Evolutionary conservation across 2,329 filamentous ascomycete genomes (phyloP).

Genomic region (Hypocrella siamensis): DNA sequence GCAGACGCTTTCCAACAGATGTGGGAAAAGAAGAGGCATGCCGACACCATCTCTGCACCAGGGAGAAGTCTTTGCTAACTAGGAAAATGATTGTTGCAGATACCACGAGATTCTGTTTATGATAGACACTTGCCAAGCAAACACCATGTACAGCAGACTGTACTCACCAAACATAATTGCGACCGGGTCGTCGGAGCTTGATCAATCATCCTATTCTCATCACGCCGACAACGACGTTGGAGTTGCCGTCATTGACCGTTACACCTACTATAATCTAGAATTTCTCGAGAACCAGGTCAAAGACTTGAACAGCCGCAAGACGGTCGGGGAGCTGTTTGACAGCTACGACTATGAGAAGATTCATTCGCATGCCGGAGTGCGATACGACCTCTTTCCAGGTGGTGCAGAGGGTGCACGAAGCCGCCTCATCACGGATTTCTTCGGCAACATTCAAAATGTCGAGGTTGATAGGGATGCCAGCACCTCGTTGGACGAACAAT

Average conservation of each 20-base stretch:
- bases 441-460: constrained; percentile 94
- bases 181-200: constrained; percentile 88
- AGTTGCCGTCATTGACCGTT: constrained; percentile 94
- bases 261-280: constrained; percentile 96
- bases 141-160: constrained; percentile 97
- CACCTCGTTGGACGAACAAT: constrained; percentile 51
- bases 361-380: constrained; percentile 77
- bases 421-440: constrained; percentile 87
- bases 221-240: constrained; percentile 97
- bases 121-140: constrained; percentile 99
- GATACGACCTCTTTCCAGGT: constrained; percentile 89
- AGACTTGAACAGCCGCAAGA: constrained; percentile 75
- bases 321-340: constrained; percentile 86
- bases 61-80: no score
- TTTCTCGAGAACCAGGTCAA: constrained; percentile 85
- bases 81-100: constrained; percentile 21
- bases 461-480: constrained; percentile 59
- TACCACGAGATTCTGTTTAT: constrained; percentile 98
- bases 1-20: constrained; percentile 98
- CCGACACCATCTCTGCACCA: not conserved
- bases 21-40: constrained; percentile 96
- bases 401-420: constrained; percentile 63
- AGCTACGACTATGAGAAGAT: constrained; percentile 93
- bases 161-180: constrained; percentile 98
- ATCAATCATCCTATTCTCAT: constrained; percentile 93